Base-by-base conservation (phyloP, 257 asterid species). In the Gentiana straminea region DNA sequence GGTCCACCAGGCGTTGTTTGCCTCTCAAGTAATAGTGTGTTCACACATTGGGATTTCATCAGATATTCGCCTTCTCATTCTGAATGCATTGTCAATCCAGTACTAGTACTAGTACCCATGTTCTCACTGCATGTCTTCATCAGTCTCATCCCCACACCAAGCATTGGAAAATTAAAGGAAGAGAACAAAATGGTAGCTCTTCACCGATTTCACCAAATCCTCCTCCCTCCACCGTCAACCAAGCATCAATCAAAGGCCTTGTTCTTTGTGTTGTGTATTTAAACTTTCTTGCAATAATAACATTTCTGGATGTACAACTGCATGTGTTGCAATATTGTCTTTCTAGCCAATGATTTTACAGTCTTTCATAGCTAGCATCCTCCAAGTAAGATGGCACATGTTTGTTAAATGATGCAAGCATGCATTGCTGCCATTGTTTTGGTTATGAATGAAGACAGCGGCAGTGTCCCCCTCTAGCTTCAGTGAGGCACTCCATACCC, bases 1-100 rank as follows among this genome's bases (percentile, higher is more conserved):
- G 95, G 93, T 13, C 95, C 93, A 58, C 95, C 95, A 0, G 77
- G 83, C 15, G 79, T 58, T 13, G 74, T 53, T 43, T 52, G 62
- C 73, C 61, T 63, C 86, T 24, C 86, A 78, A 35, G 79, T 64
- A 64, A 61, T 64, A n/a, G 68, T 47, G 24, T 24, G 35, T 52
- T 60, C 36, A 51, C 53, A 66, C 71, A 70, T 48, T 70, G 70
- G 35, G 62, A 39, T 49, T 57, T 60, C 62, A 63, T 33, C 13
- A 39, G 46, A 24, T 64, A 68, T 11, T 61, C 67, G 0, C 48
- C 43, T 34, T 51, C 57, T 49, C 64, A 55, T 8, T 64, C 73
- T 10, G 65, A 59, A 57, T 33, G 53, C 55, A 63, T 35, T 64
- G 43, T 61, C 68, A 48, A 66, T 45, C 68, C 72, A 36, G 56